Evolutionary conservation across 108 stramenopile species (phyloP), one percentile per base, ranked within the genome.

Genomic region (Cyclotella kingstonii): DNA sequence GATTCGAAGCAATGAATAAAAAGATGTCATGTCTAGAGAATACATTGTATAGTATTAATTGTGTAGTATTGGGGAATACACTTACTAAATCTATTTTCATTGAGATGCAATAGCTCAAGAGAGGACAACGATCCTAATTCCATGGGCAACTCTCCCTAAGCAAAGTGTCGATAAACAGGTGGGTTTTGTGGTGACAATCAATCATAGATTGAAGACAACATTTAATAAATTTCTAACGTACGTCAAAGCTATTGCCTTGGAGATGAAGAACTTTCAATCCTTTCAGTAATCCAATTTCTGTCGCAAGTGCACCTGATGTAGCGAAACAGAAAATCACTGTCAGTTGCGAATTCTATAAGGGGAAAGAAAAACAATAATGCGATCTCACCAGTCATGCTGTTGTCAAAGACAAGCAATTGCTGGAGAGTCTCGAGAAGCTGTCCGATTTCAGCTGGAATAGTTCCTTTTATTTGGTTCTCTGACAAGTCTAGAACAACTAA

Each of bases 401-500:
- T 54, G 6, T 21, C 21, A 19, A 38, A 54, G 3, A 54, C 4
- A 14, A 54, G 39, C 65, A 46, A 2, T 15, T 59, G 26, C 19
- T 14, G 15, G 66, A 44, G n/a, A 33, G 36, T 43, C 48, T 51
- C 14, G 0, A 10, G 17, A 14, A 54, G 17, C 1, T 35, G 1
- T 27, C 53, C 53, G 43, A 84, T 43, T 22, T 69, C 68, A 5
- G 64, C 42, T 8, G 70, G 70, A 9, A 78, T 48, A 2, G 62
- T 21, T 43, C 65, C 72, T 1, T 36, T 36, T 5, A 77, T 54
- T 9, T 31, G 25, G 41, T 83, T 83, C 29, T 4, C 27, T 14
- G 76, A 68, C 54, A 78, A 45, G 41, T 74, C 76, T 10, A 81
- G 35, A n/a, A 66, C 54, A 11, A 34, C 25, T 30, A 72, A 61